These are phyloP conservation scores for Blastobotrys aristatus DNA, from an alignment of 1,139 yeast species.

Conservation along the genomic window DNA sequence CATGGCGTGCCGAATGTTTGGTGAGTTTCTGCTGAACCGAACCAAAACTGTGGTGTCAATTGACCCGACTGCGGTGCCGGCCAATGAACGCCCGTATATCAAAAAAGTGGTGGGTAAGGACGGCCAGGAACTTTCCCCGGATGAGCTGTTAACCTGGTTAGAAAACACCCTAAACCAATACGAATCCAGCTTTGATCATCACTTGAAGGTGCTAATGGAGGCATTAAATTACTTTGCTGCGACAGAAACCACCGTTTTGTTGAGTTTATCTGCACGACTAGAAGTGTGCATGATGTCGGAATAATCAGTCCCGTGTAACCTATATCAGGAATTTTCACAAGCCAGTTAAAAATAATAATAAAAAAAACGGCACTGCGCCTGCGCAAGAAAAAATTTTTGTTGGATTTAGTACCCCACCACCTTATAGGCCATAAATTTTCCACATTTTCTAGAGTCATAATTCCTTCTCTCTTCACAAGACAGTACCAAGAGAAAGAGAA, in stretches of 20 bases:
- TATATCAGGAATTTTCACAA: background rate
- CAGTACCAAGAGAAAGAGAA: too few species aligned
- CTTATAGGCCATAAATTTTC: background rate
- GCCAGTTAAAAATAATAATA: background rate
- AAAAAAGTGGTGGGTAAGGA: conserved; percentile 37
- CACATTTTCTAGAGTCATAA: background rate
- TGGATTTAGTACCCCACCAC: background rate
- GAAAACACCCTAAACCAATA: conserved; percentile 48
- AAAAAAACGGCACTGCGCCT: background rate
- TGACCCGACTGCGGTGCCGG: conserved; percentile 43
- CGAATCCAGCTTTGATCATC: conserved; percentile 51
- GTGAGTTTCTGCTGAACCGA: conserved; percentile 50
- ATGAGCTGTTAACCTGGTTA: conserved; percentile 33
- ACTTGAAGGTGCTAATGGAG: conserved; percentile 49
- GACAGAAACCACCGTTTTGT: conserved; percentile 54
- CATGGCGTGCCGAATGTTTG: conserved; percentile 44
- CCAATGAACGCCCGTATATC: conserved; percentile 38
- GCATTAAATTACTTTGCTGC: conserved; percentile 58
- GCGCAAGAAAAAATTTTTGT: background rate
- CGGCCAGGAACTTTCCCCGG: conserved; percentile 34
- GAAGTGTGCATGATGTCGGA: conserved; percentile 33
- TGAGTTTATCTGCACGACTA: conserved; percentile 49
- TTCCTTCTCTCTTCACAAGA: too few species aligned
- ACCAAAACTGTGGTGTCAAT: conserved; percentile 53
- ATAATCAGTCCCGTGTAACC: background rate